A percentile compares a stretch with the other conserved stretches of the same genome.
Evolutionary conservation across 2,329 filamentous ascomycete species (phyloP).

Genomic region (Cordyceps pruinosa): DNA sequence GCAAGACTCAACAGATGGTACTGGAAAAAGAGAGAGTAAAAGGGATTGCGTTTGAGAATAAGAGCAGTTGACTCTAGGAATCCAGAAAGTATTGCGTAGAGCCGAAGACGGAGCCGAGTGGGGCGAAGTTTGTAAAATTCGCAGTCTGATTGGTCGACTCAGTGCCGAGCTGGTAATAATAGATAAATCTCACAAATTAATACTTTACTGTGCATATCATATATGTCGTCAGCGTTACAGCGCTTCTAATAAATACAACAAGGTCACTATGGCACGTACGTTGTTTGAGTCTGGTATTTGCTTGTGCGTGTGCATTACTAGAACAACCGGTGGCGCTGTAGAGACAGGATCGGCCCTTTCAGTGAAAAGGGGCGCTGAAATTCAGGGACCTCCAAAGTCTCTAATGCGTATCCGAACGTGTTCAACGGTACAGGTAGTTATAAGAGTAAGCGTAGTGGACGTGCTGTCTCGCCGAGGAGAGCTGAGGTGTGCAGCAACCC

Average conservation of each 20-base stretch:
- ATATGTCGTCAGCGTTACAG: neutral
- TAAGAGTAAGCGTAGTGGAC: too few species aligned
- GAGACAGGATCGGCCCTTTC: too few species aligned
- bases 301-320: too few species aligned
- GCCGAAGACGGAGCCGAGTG: conserved; percentile 7
- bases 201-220: neutral
- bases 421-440: too few species aligned
- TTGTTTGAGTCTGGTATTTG: too few species aligned
- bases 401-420: too few species aligned
- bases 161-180: neutral
- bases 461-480: too few species aligned
- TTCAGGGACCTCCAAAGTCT: too few species aligned
- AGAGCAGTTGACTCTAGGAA: neutral
- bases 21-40: neutral
- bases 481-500: too few species aligned
- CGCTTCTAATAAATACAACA: neutral
- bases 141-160: neutral
- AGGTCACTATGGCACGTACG: too few species aligned
- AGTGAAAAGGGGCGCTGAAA: too few species aligned
- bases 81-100: neutral
- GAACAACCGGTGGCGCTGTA: too few species aligned
- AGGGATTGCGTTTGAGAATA: neutral
- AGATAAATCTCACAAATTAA: neutral
- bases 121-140: conserved; percentile 4
- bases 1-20: neutral